phyloP scores from a whole-genome alignment of 805 yeast genomes.

The Saturnispora galanensis region DNA sequence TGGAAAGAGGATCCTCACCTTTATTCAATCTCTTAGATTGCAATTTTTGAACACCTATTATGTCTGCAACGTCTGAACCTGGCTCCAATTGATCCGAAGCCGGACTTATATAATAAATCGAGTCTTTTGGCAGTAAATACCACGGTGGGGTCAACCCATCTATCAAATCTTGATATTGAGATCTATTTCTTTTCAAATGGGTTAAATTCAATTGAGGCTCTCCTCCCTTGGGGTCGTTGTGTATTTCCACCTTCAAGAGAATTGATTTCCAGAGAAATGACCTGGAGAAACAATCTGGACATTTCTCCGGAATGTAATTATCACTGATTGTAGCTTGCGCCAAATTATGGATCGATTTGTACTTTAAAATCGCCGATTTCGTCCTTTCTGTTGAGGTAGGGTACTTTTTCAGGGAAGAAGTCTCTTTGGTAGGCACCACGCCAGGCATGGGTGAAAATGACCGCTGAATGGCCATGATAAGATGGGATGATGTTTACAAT shows the following conservation, averaged over 20 bases:
- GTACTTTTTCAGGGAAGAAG: neutral
- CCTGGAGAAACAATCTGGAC: slow-evolving; percentile 13
- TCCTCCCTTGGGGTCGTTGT: slow-evolving; percentile 2
- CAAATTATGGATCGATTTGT: slow-evolving; percentile 5
- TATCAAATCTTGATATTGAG: slow-evolving; percentile 13
- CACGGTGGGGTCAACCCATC: slow-evolving; percentile 26
- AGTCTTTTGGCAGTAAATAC: slow-evolving; percentile 22
- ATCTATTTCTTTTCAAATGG: slow-evolving; percentile 15
- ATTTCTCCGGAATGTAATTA: slow-evolving; percentile 7
- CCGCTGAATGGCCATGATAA: neutral
- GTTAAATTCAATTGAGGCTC: slow-evolving; percentile 14
- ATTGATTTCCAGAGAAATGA: slow-evolving; percentile 17
- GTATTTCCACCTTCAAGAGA: slow-evolving; percentile 10
- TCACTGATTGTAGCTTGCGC: slow-evolving; percentile 9
- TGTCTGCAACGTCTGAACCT: slow-evolving; percentile 19
- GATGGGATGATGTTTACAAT: neutral
- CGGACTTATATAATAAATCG: slow-evolving; percentile 14
- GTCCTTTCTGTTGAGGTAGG: neutral
- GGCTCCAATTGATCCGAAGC: slow-evolving; percentile 11
- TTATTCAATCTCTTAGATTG: slow-evolving; percentile 1
- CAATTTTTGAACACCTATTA: slow-evolving; percentile 6
- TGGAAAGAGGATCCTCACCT: slow-evolving; percentile 9
- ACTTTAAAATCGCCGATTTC: slow-evolving; percentile 5
- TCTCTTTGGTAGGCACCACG: neutral
- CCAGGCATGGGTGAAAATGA: slow-evolving; percentile 4